Evolutionary conservation across 2,329 filamentous ascomycete genomes (phyloP).

Genomic region (Bipolaris bicolor): DNA sequence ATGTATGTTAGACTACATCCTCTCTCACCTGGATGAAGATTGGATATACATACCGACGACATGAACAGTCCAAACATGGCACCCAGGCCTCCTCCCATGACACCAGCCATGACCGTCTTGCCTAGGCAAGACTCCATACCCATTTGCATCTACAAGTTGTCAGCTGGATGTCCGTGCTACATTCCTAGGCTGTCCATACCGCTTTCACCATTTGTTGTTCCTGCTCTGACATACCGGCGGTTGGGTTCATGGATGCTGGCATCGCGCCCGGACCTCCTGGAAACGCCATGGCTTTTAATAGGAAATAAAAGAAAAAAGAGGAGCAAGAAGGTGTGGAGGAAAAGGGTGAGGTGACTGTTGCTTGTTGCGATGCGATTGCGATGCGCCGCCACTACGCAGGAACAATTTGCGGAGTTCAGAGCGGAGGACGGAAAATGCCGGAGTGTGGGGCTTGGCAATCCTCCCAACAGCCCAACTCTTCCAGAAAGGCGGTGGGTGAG

Average conservation of each 20-base stretch:
- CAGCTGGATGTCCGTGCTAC: neutral
- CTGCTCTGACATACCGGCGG: conserved; percentile 51
- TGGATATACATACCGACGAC: conserved; percentile 74
- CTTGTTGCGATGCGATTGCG: conserved; percentile 15
- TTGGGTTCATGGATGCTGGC: conserved; percentile 40
- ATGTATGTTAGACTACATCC: conserved; percentile 6
- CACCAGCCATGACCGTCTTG: conserved; percentile 88
- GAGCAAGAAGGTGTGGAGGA: neutral
- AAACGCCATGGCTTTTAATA: conserved; percentile 36
- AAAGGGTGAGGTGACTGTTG: neutral
- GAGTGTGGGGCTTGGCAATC: conserved; percentile 24
- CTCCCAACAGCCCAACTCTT: neutral
- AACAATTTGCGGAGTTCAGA: conserved; percentile 45
- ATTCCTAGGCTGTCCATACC: conserved; percentile 32
- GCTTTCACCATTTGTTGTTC: conserved; percentile 58
- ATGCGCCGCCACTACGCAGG: conserved; percentile 17
- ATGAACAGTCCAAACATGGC: conserved; percentile 97
- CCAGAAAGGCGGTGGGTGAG: neutral
- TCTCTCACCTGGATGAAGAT: neutral
- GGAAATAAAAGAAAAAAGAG: neutral
- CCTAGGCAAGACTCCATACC: conserved; percentile 91
- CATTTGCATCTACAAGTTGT: conserved; percentile 71
- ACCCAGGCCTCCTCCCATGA: conserved; percentile 92
- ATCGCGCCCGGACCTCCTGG: conserved; percentile 34
- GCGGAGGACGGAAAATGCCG: conserved; percentile 42